A percentile compares a stretch with the other conserved stretches of the same genome.
Evolutionary conservation across 2,329 filamentous ascomycete species (phyloP).

Genomic region (Cladophialophora yegresii): DNA sequence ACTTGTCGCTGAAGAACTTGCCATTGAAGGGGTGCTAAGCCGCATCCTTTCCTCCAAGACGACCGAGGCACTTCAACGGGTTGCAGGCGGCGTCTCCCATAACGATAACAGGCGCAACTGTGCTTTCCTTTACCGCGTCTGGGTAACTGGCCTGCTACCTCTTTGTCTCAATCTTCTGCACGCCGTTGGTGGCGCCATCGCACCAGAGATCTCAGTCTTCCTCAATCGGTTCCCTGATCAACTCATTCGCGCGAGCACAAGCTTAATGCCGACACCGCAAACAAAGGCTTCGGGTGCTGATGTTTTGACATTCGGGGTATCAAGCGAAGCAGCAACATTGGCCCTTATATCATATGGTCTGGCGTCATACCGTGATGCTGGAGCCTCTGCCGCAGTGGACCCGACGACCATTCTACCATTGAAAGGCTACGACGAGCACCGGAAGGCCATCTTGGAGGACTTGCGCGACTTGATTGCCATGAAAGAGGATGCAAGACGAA

Average conservation of each 20-base stretch:
- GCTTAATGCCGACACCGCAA: slow-evolving; percentile 60
- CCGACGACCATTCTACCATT: slow-evolving; percentile 68
- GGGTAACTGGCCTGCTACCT: slow-evolving; percentile 84
- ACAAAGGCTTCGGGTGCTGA: slow-evolving; percentile 47
- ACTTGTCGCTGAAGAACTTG: slow-evolving; percentile 82
- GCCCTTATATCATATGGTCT: slow-evolving; percentile 75
- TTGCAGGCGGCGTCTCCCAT: slow-evolving; percentile 67
- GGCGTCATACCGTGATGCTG: slow-evolving; percentile 63
- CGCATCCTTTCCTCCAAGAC: slow-evolving; percentile 78
- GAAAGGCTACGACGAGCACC: slow-evolving; percentile 62
- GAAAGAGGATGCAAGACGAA: slow-evolving; percentile 47
- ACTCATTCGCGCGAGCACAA: slow-evolving; percentile 68
- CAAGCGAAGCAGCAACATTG: slow-evolving; percentile 52
- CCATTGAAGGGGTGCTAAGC: slow-evolving; percentile 78
- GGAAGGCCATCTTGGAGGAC: slow-evolving; percentile 71
- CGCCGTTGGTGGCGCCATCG: slow-evolving; percentile 76
- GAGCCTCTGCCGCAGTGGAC: slow-evolving; percentile 62
- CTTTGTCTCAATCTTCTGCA: slow-evolving; percentile 85
- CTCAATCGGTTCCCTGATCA: slow-evolving; percentile 86
- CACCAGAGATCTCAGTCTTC: slow-evolving; percentile 80
- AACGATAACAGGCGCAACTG: slow-evolving; percentile 70
- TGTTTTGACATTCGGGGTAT: slow-evolving; percentile 39
- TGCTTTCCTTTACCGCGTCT: slow-evolving; percentile 81
- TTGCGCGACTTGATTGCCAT: slow-evolving; percentile 64
- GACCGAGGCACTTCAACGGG: slow-evolving; percentile 70